These are phyloP conservation scores for Candida hungchunana DNA, from an alignment of 805 yeast species.

Conservation along the genomic window DNA sequence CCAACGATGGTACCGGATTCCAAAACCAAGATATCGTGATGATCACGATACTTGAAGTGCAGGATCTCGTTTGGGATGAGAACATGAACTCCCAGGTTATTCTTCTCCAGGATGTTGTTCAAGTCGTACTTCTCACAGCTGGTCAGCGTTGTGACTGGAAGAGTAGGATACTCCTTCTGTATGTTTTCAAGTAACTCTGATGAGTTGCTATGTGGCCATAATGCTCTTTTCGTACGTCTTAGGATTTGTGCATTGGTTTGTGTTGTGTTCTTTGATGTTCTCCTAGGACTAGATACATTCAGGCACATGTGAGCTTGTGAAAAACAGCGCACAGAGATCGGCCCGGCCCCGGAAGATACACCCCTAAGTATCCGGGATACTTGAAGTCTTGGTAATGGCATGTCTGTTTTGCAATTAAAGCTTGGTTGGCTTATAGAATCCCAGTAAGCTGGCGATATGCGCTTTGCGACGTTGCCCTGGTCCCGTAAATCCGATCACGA, in stretches of 20 bases:
- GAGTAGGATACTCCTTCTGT: conserved; percentile 6
- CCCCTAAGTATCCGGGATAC: no score
- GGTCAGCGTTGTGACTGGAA: conserved; percentile 65
- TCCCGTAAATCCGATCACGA: no score
- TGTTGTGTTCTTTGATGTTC: conserved; percentile 9
- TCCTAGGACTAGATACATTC: no score
- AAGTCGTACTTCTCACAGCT: conserved; percentile 71
- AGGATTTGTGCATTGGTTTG: conserved; percentile 11
- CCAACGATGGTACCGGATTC: conserved; percentile 78
- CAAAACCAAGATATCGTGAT: conserved; percentile 60
- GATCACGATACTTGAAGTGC: conserved; percentile 40
- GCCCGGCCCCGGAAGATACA: no score
- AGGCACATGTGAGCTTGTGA: no score
- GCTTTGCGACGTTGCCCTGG: no score
- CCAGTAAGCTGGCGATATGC: no score
- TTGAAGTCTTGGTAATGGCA: no score
- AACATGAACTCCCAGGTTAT: conserved; percentile 30
- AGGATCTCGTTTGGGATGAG: conserved; percentile 70
- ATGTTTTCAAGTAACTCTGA: conserved; percentile 5
- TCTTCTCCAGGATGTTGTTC: conserved; percentile 30
- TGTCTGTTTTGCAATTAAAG: no score
- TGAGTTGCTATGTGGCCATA: conserved; percentile 3
- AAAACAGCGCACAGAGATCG: no score
- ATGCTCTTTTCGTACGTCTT: conserved; percentile 13
- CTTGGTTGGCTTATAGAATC: no score